Conservation (phyloP, 305 asterid species). For the Salvia sclarea region DNA sequence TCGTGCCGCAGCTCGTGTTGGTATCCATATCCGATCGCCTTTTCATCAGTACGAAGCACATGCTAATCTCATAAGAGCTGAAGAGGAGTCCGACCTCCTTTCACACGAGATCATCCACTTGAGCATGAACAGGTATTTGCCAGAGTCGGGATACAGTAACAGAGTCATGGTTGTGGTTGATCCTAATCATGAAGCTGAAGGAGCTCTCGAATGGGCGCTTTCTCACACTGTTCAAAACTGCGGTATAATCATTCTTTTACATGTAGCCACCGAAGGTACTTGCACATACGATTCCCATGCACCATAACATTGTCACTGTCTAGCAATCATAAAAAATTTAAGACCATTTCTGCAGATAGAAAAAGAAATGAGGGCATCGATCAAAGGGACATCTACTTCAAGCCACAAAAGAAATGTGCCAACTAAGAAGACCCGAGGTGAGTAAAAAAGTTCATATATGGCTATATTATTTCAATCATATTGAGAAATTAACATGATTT, state of each 20-base stretch:
- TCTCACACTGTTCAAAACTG: slow-evolving; percentile 64
- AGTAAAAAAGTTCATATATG: slow-evolving; percentile 21
- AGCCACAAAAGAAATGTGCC: slow-evolving; percentile 53
- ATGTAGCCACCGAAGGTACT: slow-evolving; percentile 52
- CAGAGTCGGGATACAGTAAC: slow-evolving; percentile 37
- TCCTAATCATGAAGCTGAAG: slow-evolving; percentile 47
- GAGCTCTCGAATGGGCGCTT: slow-evolving; percentile 69
- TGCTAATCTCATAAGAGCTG: slow-evolving; percentile 29
- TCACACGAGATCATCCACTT: slow-evolving; percentile 38
- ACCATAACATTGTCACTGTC: neutral
- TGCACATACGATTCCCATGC: neutral
- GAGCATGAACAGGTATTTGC: slow-evolving; percentile 26
- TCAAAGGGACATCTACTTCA: slow-evolving; percentile 46
- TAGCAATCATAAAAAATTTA: neutral
- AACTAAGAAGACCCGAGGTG: slow-evolving; percentile 64
- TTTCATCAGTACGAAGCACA: slow-evolving; percentile 39
- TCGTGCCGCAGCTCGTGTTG: slow-evolving; percentile 40
- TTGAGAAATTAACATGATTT: neutral
- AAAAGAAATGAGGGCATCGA: slow-evolving; percentile 30
- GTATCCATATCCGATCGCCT: slow-evolving; percentile 40
- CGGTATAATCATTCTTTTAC: slow-evolving; percentile 59
- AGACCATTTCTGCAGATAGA: slow-evolving; percentile 35
- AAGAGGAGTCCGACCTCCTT: slow-evolving; percentile 29
- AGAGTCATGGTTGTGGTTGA: slow-evolving; percentile 75
- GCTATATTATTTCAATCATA: no score